Evolutionary conservation across 352 stramenopile genomes (phyloP).

Genomic region (Paralagenidium karlingii): DNA sequence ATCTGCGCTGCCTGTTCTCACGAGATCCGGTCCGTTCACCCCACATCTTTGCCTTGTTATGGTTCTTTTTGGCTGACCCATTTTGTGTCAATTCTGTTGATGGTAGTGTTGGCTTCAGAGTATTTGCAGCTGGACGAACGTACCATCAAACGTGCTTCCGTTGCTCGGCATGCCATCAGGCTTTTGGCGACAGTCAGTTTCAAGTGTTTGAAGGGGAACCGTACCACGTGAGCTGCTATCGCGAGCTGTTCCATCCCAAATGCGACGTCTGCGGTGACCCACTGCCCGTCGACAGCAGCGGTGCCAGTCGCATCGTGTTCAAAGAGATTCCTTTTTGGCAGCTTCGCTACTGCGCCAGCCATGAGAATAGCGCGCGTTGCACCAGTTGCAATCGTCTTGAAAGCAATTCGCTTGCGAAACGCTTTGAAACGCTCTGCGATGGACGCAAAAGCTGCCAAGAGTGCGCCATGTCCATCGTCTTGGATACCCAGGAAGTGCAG

Average conservation of each 20-base stretch:
- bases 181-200: slow-evolving; percentile 27
- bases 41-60: neutral
- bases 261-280: slow-evolving; percentile 50
- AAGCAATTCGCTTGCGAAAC: slow-evolving; percentile 20
- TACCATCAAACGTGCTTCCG: slow-evolving; percentile 39
- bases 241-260: slow-evolving; percentile 50
- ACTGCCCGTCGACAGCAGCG: slow-evolving; percentile 29
- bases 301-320: slow-evolving; percentile 35
- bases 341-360: slow-evolving; percentile 39
- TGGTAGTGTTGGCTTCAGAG: slow-evolving; percentile 6
- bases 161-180: slow-evolving; percentile 23
- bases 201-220: slow-evolving; percentile 38
- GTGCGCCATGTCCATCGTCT: slow-evolving; percentile 36
- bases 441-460: slow-evolving; percentile 55
- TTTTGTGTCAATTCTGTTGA: too few relatives aligned
- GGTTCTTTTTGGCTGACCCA: too few relatives aligned
- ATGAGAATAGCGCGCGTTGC: slow-evolving; percentile 51
- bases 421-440: slow-evolving; percentile 46
- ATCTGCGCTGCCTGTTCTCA: slow-evolving; percentile 18
- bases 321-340: slow-evolving; percentile 57
- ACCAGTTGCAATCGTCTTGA: slow-evolving; percentile 63
- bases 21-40: slow-evolving; percentile 3
- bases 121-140: slow-evolving; percentile 21
- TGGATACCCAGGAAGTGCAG: slow-evolving; percentile 47
- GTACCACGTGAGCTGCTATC: slow-evolving; percentile 57